A percentile compares a stretch with the other conserved stretches of the same genome.
Evolutionary conservation across 768 basidiomycete genomes (phyloP).

Genomic region (Pisolithus albus): DNA sequence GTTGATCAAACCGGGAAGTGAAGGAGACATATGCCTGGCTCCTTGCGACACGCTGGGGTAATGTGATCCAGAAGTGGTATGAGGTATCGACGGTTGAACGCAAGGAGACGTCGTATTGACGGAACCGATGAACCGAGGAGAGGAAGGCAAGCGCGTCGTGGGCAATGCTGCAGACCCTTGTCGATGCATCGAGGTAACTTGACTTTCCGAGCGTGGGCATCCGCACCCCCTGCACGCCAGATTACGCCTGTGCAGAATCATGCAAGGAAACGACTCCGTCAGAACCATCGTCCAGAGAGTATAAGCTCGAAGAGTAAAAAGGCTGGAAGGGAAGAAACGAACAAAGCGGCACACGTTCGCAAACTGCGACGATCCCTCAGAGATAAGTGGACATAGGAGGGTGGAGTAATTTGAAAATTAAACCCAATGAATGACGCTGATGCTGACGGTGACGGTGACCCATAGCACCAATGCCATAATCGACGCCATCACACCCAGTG

Average conservation of each 20-base stretch:
- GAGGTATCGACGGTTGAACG: conserved; percentile 19
- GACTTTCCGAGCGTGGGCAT: conserved; percentile 42
- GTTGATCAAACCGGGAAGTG: conserved; percentile 10
- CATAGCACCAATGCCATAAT: neutral
- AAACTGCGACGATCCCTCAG: neutral
- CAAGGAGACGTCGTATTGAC: conserved; percentile 13
- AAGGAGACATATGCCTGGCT: conserved; percentile 22
- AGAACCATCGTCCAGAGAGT: conserved; percentile 31
- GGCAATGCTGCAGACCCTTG: conserved; percentile 20
- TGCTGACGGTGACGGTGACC: conserved; percentile 3
- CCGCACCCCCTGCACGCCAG: conserved; percentile 73
- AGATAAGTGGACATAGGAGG: conserved; percentile 23
- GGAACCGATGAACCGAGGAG: conserved; percentile 19
- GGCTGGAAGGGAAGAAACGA: conserved; percentile 4
- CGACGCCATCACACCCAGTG: neutral
- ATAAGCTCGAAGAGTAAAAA: neutral
- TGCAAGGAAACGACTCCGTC: conserved; percentile 43
- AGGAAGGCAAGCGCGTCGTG: conserved; percentile 17
- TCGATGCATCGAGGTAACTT: conserved; percentile 25
- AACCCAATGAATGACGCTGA: conserved; percentile 10
- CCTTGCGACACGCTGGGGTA: conserved; percentile 20
- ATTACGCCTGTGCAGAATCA: conserved; percentile 62
- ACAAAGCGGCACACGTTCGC: neutral
- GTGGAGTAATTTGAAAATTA: conserved; percentile 20
- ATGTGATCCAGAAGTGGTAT: conserved; percentile 25